Conservation (phyloP, 148 eudicot species). For the Drosera capensis region DNA sequence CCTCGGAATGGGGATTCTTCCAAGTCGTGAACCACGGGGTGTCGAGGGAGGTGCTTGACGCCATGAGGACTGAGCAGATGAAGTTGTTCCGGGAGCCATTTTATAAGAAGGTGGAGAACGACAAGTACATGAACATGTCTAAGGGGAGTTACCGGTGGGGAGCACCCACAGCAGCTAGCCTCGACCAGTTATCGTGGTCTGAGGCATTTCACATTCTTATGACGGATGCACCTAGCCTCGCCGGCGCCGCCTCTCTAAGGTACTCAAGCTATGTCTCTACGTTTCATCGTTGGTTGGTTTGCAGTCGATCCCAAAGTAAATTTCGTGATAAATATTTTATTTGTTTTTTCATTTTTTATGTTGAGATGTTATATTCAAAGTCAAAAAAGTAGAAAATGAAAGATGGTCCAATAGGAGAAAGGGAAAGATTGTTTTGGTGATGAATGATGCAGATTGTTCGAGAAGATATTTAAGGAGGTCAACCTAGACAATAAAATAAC, state of each 20-base stretch:
- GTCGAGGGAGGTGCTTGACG: constrained; percentile 20
- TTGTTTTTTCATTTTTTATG: no score
- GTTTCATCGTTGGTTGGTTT: no score
- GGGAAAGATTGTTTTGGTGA: no score
- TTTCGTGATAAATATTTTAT: no score
- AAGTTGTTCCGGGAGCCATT: constrained; percentile 50
- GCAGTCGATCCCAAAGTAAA: no score
- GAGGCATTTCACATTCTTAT: constrained; percentile 83
- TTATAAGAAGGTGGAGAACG: constrained; percentile 21
- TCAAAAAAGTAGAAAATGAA: no score
- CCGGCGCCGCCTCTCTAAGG: constrained; percentile 31
- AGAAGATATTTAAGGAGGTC: no score
- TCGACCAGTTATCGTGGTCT: constrained; percentile 68
- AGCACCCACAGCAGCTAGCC: constrained; percentile 50
- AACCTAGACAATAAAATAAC: no score
- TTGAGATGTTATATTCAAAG: no score
- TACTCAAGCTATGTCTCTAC: no score
- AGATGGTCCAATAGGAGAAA: no score
- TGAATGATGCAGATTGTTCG: no score
- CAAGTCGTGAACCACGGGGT: constrained; percentile 79
- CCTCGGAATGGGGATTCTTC: constrained; percentile 74
- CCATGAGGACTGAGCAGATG: constrained; percentile 42
- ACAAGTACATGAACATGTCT: constrained; percentile 17
- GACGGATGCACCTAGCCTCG: constrained; percentile 22
- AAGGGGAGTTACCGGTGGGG: constrained; percentile 83